phyloP scores from a whole-genome alignment of 2,329 filamentous ascomycete species.

The Colletotrichum musae region DNA sequence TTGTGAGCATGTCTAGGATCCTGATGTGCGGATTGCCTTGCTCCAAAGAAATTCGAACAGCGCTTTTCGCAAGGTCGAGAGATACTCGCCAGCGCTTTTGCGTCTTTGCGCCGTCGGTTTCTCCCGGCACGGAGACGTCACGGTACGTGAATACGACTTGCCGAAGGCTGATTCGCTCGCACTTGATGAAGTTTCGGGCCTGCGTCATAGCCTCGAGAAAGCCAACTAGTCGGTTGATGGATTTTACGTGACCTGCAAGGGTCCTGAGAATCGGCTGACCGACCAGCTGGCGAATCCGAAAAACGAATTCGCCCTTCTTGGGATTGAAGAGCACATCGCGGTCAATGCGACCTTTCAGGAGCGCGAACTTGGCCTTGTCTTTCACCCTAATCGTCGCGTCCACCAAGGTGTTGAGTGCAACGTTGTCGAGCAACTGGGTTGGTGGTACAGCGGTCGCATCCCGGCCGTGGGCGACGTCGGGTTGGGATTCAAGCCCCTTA shows the following conservation, averaged over 20 bases:
- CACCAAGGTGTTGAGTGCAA: slow-evolving; percentile 30
- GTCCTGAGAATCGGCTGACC: slow-evolving; percentile 71
- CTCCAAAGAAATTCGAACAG: slow-evolving; percentile 73
- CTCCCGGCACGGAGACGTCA: slow-evolving; percentile 46
- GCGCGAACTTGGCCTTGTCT: slow-evolving; percentile 67
- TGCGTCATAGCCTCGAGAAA: slow-evolving; percentile 77
- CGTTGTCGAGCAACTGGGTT: slow-evolving; percentile 14
- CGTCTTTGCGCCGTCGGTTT: slow-evolving; percentile 26
- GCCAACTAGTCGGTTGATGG: slow-evolving; percentile 78
- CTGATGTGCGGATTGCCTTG: slow-evolving; percentile 77
- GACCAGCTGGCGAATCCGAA: slow-evolving; percentile 71
- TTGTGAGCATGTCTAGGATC: slow-evolving; percentile 71
- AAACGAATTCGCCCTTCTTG: slow-evolving; percentile 72
- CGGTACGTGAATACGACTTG: slow-evolving; percentile 80
- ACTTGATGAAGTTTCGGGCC: slow-evolving; percentile 67
- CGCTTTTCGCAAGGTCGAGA: slow-evolving; percentile 68
- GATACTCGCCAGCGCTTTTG: slow-evolving; percentile 64
- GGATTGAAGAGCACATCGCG: slow-evolving; percentile 74
- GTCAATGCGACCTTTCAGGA: slow-evolving; percentile 70
- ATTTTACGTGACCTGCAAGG: slow-evolving; percentile 73
- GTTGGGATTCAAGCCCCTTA: slow-evolving; percentile 57
- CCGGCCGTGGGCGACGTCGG: slow-evolving; percentile 20
- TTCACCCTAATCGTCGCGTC: slow-evolving; percentile 70
- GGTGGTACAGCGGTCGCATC: slow-evolving; percentile 18
- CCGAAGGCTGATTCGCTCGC: slow-evolving; percentile 72